Base-by-base conservation (phyloP, 208 protist species). In the Leishmania tarentolae region DNA sequence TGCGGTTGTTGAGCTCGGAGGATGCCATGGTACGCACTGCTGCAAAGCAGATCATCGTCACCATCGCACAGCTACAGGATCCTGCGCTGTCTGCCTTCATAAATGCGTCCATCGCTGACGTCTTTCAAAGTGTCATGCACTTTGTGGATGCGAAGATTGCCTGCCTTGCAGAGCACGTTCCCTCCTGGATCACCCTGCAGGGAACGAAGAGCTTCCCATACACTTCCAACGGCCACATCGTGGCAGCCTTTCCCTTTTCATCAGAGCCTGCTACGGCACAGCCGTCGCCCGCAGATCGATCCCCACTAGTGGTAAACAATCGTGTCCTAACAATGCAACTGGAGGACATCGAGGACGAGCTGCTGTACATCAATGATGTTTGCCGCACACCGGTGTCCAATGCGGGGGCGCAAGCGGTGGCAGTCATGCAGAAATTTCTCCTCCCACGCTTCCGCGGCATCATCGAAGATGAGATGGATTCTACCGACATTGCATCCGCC, bases 301-400 rank as follows among this genome's bases (percentile, higher is more conserved):
- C 4, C 9, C 31, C 50, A 31, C 46, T n/a, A 24, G 28, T 44
- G 19, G 57, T 79, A 11, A 68, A 80, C 31, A 68, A 66, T 13
- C 65, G 59, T n/a, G 68, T 19, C 0, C 31, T 76, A 24, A 19
- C 37, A 5, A 11, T 75, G 9, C 82, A 82, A 13, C 59, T 95
- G 61, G 95, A 98, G 68, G 92, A 96, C 80, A 75, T 94, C 50
- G 82, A 97, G 78, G 95, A 98, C 72, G 92, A 97, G 65, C 75
- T 94, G 5, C 89, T 93, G 76, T 98, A 96, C 78, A 40, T 97
- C 31, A 97, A 96, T 82, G 95, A 98, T 71, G 80, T 98, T 24
- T 89, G 87, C 76, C 80, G 76, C n/a, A 77, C 90, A 2, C 85
- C 91, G 11, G 83, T 86, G 24, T 6, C 63, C 0, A 59, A 87